Evolutionary conservation across 2,329 filamentous ascomycete genomes (phyloP).

Genomic region (Fusarium fujikuroi): DNA sequence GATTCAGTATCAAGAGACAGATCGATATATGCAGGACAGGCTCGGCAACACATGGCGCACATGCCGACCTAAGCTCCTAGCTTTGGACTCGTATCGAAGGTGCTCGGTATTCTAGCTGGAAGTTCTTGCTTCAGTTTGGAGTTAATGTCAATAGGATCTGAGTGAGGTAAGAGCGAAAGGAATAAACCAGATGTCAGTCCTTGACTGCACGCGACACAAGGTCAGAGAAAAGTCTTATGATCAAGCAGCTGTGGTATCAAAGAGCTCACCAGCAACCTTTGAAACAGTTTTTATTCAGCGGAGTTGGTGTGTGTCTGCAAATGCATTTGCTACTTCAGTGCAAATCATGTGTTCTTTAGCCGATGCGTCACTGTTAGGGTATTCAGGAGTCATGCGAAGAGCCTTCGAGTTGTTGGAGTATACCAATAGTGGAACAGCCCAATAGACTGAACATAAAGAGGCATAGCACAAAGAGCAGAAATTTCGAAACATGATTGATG

Average conservation of each 20-base stretch:
- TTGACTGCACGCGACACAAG: background rate
- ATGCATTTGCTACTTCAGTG: background rate
- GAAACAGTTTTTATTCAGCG: background rate
- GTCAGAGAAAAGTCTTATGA: background rate
- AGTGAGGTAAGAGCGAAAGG: background rate
- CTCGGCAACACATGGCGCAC: background rate
- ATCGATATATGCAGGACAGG: background rate
- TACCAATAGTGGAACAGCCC: background rate
- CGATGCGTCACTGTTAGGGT: background rate
- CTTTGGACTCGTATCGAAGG: background rate
- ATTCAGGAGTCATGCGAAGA: background rate
- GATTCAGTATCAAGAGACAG: background rate
- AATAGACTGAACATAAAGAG: background rate
- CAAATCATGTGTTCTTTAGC: background rate
- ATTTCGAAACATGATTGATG: slow-evolving; percentile 9
- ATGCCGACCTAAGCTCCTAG: background rate
- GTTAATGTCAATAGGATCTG: background rate
- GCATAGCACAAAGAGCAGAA: background rate
- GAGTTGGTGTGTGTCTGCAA: background rate
- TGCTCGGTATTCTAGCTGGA: background rate
- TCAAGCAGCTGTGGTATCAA: background rate
- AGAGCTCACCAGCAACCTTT: background rate
- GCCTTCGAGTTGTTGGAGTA: background rate
- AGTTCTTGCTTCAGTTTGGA: background rate
- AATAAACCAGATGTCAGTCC: background rate